These are phyloP conservation scores for Colletotrichum sp. DNA, from an alignment of 2,329 filamentous ascomycete species.

Conservation along the genomic window DNA sequence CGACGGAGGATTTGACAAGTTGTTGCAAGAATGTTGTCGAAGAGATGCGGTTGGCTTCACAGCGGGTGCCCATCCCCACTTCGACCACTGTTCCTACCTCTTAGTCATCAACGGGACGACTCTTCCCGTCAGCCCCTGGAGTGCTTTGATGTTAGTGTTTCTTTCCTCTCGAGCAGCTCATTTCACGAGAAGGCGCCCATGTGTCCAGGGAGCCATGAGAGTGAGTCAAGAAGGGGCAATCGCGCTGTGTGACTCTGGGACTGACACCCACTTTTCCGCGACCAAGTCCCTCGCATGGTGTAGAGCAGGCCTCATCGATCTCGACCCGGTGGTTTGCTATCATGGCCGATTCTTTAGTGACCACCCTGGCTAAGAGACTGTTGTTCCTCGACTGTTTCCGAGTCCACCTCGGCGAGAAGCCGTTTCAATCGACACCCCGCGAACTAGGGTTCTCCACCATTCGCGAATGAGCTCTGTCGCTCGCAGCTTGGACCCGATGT, in stretches of 20 bases:
- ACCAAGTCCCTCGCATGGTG: neutral
- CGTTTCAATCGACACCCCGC: neutral
- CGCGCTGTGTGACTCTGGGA: neutral
- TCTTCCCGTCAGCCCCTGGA: neutral
- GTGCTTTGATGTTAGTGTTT: neutral
- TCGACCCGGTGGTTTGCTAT: neutral
- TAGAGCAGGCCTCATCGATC: neutral
- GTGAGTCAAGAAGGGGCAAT: neutral
- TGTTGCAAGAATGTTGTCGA: neutral
- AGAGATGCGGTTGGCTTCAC: neutral
- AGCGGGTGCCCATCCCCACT: neutral
- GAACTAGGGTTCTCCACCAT: neutral
- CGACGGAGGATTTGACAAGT: neutral
- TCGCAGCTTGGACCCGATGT: conserved; percentile 1
- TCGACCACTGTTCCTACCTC: neutral
- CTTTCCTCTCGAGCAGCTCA: neutral
- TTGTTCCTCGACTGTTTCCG: neutral
- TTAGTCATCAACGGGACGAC: neutral
- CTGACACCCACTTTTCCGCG: neutral
- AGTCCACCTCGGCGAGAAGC: neutral
- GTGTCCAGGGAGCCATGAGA: neutral
- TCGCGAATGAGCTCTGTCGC: neutral
- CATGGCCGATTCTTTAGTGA: neutral
- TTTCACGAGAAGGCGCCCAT: neutral
- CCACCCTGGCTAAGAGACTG: neutral